Percentiles rank a stretch among this genome's conserved stretches.
Conservation (phyloP, 805 yeast species). For the Zygotorulaspora sp. region DNA sequence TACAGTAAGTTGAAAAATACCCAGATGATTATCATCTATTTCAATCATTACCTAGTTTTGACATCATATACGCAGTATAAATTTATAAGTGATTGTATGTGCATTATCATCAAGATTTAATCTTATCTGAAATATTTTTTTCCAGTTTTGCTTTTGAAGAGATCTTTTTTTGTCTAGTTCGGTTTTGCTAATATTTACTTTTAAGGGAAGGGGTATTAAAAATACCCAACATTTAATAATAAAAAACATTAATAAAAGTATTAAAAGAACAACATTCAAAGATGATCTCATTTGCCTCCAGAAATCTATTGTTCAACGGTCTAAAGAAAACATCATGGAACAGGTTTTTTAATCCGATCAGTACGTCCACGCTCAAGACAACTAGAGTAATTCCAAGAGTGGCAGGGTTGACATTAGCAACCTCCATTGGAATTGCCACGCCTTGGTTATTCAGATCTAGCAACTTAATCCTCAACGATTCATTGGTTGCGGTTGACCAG, state of each 20-base stretch:
- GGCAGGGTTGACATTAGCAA: slow-evolving; percentile 12
- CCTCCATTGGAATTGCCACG: slow-evolving; percentile 13
- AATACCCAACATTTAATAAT: neutral
- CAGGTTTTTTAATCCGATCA: neutral
- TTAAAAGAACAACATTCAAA: too few relatives aligned
- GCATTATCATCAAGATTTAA: too few relatives aligned
- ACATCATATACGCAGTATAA: too few relatives aligned
- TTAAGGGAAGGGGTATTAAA: slow-evolving; percentile 2
- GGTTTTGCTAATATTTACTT: too few relatives aligned
- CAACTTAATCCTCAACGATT: slow-evolving; percentile 16
- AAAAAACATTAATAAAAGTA: too few relatives aligned
- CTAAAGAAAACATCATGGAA: slow-evolving; percentile 4
- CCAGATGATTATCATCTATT: too few relatives aligned
- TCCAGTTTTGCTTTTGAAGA: too few relatives aligned
- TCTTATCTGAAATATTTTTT: too few relatives aligned
- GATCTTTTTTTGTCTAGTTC: too few relatives aligned
- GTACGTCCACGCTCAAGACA: neutral
- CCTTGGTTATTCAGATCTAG: slow-evolving; percentile 13
- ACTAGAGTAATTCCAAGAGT: slow-evolving; percentile 9
- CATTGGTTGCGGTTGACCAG: slow-evolving; percentile 18
- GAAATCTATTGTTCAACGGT: slow-evolving; percentile 9
- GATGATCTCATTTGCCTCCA: slow-evolving; percentile 11
- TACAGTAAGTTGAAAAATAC: too few relatives aligned
- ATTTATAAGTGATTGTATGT: too few relatives aligned
- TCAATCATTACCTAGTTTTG: too few relatives aligned